Evolutionary conservation across 1,284 basidiomycete species (phyloP), one percentile per base, ranked within the genome.

Genomic region (Flammula alnicola): DNA sequence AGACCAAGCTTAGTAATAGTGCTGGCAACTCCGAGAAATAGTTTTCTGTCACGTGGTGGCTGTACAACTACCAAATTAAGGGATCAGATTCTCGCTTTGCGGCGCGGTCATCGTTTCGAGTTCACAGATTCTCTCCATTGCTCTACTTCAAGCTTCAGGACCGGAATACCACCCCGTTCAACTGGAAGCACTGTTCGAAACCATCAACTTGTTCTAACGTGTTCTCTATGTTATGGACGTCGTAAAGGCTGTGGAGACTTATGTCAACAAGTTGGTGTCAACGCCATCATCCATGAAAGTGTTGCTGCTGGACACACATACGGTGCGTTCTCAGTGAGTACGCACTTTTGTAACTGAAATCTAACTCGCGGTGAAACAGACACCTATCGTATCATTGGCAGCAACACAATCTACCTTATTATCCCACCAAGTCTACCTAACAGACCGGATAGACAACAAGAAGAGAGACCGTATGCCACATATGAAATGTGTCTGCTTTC

Each of bases 401-500:
- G 88, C 94, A 2, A 99, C 97, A 0, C 97, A 99, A 65, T 95
- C 94, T 2, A 88, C 88, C 8, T 79, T 99, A 17, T 77, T 99
- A n/a, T 85, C 93, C 3, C 93, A 98, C 61, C 95, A 99, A 66
- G 93, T 99, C 16, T 99, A 99, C 70, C 83, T 99, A 44, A 99
- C 96, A 1, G 97, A 99, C 73, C 82, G 94, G 50, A 92, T 99
- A 66, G 95, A 97, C 76, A 98, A 98, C 70, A 79, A 76, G 64
- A 84, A 86, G 58, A 85, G 91, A 56, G 93, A 95, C 64, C 75
- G 91, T 12, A 93, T 98, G 84, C 84, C 90, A 11, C 96, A 99
- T 67, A 89, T 99, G 78, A 95, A 95, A 71, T 99, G 97, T 66
- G 85, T 99, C 43, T 96, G 93, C 64, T 95, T 99, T 65, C 76